Base-by-base conservation (phyloP, 208 protist species). In the Trypanosoma theileri region DNA sequence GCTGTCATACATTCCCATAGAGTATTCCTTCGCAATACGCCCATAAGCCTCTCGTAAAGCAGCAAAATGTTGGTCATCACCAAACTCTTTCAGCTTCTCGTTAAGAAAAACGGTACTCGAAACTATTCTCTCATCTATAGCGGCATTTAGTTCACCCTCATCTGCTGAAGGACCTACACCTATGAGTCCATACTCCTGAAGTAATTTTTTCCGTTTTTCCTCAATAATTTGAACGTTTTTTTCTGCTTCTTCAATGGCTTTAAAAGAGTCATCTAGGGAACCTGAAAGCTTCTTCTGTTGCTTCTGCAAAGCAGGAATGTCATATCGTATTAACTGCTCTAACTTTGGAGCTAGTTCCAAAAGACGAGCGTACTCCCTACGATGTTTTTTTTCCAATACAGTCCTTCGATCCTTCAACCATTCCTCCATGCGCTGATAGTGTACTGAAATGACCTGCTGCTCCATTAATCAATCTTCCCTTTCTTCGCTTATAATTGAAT, bases 371-470 rank as follows among this genome's bases (percentile, higher is more conserved):
- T 81, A 88, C 22, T 68, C 69, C 19, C 81, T 88, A 51, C 83
- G 86, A 71, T 87, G 50, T 69, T 84, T 88, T 22, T 73, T 68
- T 10, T 66, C 66, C 28, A 93, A 77, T 7, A 90, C 81, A 0
- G 79, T 19, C 52, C 66, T 73, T 26, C 87, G 77, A 65, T 93
- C 87, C 12, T 81, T 76, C 66, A 93, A 71, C 87, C 87, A 93
- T 69, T 93, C 84, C 71, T 93, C 80, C 81, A 93, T 89, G 53
- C 85, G 81, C 79, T 90, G 79, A 61, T 93, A 93, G 70, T 93
- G 87, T 64, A 93, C 73, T 3, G 75, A 40, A 28, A 93, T 83
- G 0, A 80, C 67, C 60, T 85, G 82, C 22, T 84, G 70, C 4
- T 78, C 51, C 84, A 90, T 93, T 24, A 63, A 46, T 35, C 24